phyloP scores from a whole-genome alignment of 2,329 filamentous ascomycete genomes.

The Alternaria sp. region DNA sequence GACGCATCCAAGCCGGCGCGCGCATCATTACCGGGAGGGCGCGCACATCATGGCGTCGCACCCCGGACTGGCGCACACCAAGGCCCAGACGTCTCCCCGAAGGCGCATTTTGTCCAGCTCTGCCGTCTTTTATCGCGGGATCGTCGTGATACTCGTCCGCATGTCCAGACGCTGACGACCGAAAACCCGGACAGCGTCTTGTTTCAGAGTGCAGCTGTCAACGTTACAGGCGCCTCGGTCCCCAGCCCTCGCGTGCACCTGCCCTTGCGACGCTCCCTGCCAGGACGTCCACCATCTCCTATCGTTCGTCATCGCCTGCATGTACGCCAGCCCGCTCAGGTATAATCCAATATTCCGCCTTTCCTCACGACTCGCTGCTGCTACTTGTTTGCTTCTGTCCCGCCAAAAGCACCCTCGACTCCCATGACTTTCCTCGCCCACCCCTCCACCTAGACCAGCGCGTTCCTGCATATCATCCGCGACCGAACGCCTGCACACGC shows the following conservation, averaged over 20 bases:
- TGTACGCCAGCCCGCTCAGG: slow-evolving; percentile 20
- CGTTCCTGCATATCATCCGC: background rate
- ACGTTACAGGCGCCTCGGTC: slow-evolving; percentile 9
- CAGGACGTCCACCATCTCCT: slow-evolving; percentile 11
- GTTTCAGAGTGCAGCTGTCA: slow-evolving; percentile 6
- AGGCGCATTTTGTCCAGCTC: background rate
- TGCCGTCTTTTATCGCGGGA: background rate
- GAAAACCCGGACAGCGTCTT: background rate
- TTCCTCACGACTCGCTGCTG: slow-evolving; percentile 8
- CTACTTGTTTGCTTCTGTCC: slow-evolving; percentile 1
- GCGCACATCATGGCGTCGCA: slow-evolving; percentile 17
- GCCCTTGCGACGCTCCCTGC: slow-evolving; percentile 11
- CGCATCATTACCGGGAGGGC: slow-evolving; percentile 22
- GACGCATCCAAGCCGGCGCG: slow-evolving; percentile 16
- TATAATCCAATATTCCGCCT: slow-evolving; percentile 20
- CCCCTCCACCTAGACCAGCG: background rate
- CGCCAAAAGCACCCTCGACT: background rate
- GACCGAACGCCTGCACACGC: background rate
- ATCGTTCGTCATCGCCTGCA: slow-evolving; percentile 22
- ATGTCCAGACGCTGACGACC: background rate
- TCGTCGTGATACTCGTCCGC: background rate
- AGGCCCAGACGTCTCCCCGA: background rate
- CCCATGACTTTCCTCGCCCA: background rate
- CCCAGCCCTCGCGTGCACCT: slow-evolving; percentile 16
- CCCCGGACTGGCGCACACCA: slow-evolving; percentile 12